Evolutionary conservation across 2,329 filamentous ascomycete species (phyloP), one percentile per base, ranked within the genome.

Genomic region (Claviceps monticola): DNA sequence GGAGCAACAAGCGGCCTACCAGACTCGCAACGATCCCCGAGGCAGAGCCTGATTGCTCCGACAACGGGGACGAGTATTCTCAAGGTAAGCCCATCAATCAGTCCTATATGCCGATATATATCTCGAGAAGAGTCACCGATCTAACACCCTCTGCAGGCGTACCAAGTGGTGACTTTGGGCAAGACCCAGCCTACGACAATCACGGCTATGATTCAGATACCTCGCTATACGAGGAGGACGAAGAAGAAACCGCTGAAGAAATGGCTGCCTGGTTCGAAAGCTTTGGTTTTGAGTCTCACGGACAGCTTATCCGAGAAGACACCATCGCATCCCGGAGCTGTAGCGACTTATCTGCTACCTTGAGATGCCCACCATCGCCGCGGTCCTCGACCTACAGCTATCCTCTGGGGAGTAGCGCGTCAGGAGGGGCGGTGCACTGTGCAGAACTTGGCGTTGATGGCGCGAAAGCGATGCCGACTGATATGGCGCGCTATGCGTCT

Each of bases 221-320:
- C 8, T 9, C 39, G 19, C 9, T 58, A 26, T 56, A 69, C 5
- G 74, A 76, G 51, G 74, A 36, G 13, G 49, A 51, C 36, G 51
- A 78, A 52, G 60, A 65, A 29, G 74, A 77, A 8, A 60, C 80
- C 17, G 61, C 60, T 4, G 64, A 68, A 23, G 74, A 78, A 7
- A 60, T 80, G 21, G 61, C 61, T 5, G 65, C 66, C 2, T 81
- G 78, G 78, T 78, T 75, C 57, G 66, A 68, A n/a, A 68, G 65
- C 4, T 73, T 76, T 59, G 70, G 72, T 13, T 74, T 79, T 52
- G 65, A 70, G 37, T 62, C 66, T 3, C 60, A 66, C 43, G 74
- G 74, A 7, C 58, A 62, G 39, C 65, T 79, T 41, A 55, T 68
- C 19, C 50, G 59, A 11, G 63, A 58, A 44, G 56, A 56, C 41